Conservation (phyloP, 23 red algal species). For the Agarophyton chilense region DNA sequence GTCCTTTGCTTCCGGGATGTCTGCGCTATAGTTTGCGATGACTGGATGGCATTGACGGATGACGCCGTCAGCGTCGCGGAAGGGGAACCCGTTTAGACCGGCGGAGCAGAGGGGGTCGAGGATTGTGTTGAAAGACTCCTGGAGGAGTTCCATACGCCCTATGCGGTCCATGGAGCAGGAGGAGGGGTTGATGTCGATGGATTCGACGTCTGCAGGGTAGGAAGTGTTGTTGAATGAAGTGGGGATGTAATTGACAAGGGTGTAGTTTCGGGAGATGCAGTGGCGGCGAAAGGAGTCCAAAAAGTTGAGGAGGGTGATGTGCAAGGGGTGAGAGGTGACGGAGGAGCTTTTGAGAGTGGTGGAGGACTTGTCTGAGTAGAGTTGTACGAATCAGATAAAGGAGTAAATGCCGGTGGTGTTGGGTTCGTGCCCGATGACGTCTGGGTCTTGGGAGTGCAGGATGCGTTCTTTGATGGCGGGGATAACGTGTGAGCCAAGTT, state of each 20-base stretch:
- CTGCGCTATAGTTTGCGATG: constrained; percentile 2
- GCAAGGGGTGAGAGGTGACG: neutral
- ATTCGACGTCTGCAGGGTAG: neutral
- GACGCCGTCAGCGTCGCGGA: neutral
- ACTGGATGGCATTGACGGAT: neutral
- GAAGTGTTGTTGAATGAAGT: neutral
- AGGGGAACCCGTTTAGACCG: neutral
- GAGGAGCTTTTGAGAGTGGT: neutral
- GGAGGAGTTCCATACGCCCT: neutral
- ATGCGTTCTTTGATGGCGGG: neutral
- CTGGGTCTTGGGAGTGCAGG: neutral
- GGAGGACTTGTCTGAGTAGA: constrained; percentile 3
- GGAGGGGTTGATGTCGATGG: too few relatives aligned
- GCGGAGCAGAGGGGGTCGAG: neutral
- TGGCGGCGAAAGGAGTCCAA: neutral
- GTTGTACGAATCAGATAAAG: neutral
- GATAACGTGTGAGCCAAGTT: neutral
- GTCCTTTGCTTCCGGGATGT: neutral
- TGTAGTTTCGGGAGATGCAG: neutral
- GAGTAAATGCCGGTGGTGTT: too few relatives aligned
- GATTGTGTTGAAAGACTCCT: neutral
- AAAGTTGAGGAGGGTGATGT: neutral
- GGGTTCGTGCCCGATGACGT: constrained; percentile 2
- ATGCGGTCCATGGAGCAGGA: neutral
- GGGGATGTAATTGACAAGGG: neutral